A percentile compares a stretch with the other conserved stretches of the same genome.
Conservation (phyloP, 306 rosid species). For the Inga leiocalycina region DNA sequence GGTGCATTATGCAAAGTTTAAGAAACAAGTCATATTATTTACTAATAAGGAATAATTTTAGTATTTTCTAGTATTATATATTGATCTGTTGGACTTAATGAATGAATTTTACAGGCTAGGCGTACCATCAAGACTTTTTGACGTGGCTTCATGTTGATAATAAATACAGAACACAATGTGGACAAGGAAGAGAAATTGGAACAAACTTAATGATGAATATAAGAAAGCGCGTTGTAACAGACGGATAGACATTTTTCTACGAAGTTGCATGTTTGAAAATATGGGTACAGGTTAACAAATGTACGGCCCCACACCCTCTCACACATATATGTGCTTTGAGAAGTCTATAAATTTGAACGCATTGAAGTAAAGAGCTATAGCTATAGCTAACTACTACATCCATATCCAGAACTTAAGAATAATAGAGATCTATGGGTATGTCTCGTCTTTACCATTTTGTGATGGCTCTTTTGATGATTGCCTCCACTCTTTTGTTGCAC, state of each 20-base stretch:
- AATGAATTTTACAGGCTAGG: neutral
- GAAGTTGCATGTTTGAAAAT: neutral
- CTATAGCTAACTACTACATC: neutral
- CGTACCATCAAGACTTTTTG: neutral
- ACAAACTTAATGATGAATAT: too few relatives aligned
- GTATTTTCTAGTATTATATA: neutral
- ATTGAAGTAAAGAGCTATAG: neutral
- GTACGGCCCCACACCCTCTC: fast-evolving
- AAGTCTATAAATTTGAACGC: too few relatives aligned
- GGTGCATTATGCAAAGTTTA: neutral
- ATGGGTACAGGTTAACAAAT: neutral
- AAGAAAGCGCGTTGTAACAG: neutral
- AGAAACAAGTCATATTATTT: too few relatives aligned
- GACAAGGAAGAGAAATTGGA: neutral
- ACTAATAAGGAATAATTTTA: too few relatives aligned
- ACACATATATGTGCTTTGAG: too few relatives aligned
- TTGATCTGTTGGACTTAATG: neutral
- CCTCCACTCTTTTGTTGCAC: neutral
- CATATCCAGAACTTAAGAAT: neutral
- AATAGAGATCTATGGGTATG: neutral
- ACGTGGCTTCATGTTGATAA: neutral
- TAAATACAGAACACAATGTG: too few relatives aligned
- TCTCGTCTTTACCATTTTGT: neutral
- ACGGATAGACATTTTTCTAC: neutral
- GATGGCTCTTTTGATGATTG: neutral